Evolutionary conservation across 306 rosid species (phyloP), one percentile per base, ranked within the genome.

Genomic region (Biancaea sappan): DNA sequence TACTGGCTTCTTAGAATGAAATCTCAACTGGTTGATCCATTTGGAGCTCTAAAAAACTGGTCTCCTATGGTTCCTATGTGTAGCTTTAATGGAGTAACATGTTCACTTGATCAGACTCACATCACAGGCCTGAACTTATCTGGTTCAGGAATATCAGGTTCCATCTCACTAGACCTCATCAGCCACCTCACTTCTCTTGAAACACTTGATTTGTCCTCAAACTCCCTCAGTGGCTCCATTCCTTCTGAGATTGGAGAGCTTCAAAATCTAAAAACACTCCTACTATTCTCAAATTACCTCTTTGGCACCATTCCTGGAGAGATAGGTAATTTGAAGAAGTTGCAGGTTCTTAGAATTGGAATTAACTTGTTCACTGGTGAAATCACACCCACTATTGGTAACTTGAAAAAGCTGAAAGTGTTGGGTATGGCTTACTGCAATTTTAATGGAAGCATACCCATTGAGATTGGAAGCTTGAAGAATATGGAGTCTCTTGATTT

Each of bases 271-370:
- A 77, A 73, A 71, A 64, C 28, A 25, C 84, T 94, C 38, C 85
- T 69, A 46, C 85, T 94, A 15, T 77, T 84, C 76, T 86, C 97
- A 62, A 94, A 94, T 79, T 81, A 59, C 52, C 87, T 94, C 60
- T 92, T 88, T 24, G 99, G 99, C 6, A 74, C 72, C 74, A 79
- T 94, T 86, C 99, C 99, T 28, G 37, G 71, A 46, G 97, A 92
- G 84, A 61, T 92, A 24, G 92, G 96, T 54, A 84, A 84, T 78
- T 85, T 94, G 92, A 90, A 77, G 86, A 86, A 77, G 77, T 83
- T 94, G 92, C 87, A 83, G 81, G 82, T 84, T 83, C 92, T 94
- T 62, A 87, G 92, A 87, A 78, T 94, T 21, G 99, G 99, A 26
- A 85, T 86, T 59, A 94, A 88, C 93, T 47, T 81, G 84, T 62